Base-by-base conservation (phyloP, 2,329 filamentous ascomycete species). In the Apiospora sp. region DNA sequence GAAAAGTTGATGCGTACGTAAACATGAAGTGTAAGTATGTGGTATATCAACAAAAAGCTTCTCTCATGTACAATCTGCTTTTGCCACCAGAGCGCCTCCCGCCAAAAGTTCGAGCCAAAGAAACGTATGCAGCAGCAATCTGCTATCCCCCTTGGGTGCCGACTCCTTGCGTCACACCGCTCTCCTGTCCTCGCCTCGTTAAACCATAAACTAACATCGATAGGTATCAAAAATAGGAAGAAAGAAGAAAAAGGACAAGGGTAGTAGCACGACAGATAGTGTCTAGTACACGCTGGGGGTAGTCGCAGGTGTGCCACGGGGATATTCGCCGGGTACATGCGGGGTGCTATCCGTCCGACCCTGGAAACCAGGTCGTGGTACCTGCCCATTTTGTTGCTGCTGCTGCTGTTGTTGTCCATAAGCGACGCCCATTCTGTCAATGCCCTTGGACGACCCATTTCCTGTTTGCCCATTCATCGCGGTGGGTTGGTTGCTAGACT, bases 311-410 rank as follows among this genome's bases (percentile, higher is more conserved):
- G 71, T 70, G 48, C 37, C 43, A 22, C 72, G 67, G 19, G 72
- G 72, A 27, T 72, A 72, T 51, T 73, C 72, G 24, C 72, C 72
- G 43, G 72, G 72, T n/a, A 73, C 61, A 44, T 73, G 72, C 22
- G 72, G 72, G n/a, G 72, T 73, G 49, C 72, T 73, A 61, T 73
- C 71, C 49, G 64, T 72, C 43, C 72, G 51, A n/a, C 71, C 54
- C 24, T 61, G 49, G 13, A 34, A 51, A 4, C 68, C 68, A n/a
- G 72, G 72, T 14, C 72, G 67, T 49, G 64, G 37, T 5, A 34
- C 3, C n/a, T 64, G 30, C 22, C 46, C 72, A 34, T 71, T 51
- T 12, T 37, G 24, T n/a, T 73, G 46, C 13, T 24, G 43, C 7
- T 30, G 44, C 69, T 37, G 37, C 49, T 44, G 67, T 19, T n/a